Percentiles rank a stretch among this genome's conserved stretches.
These are phyloP conservation scores for Cryptococcus depauperatus DNA, from an alignment of 1,284 basidiomycete species.

Conservation along the genomic window DNA sequence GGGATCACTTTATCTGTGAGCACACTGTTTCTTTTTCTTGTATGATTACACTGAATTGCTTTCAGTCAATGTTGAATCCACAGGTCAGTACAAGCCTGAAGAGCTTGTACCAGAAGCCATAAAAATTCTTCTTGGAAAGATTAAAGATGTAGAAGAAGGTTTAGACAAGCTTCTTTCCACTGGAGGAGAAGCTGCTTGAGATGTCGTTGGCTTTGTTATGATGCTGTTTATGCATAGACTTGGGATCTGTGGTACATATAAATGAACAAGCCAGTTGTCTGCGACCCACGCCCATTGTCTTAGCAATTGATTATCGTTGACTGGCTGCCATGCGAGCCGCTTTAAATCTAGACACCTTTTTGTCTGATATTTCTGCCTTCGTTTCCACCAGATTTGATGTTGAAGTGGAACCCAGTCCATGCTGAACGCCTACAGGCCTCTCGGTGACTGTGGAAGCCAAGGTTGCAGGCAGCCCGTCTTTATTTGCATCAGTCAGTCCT, in stretches of 20 bases:
- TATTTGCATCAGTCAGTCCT: conserved; percentile 2
- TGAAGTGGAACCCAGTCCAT: no score
- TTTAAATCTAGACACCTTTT: conserved; percentile 41
- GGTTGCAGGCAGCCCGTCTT: no score
- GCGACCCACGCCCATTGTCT: no score
- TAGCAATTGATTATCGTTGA: no score
- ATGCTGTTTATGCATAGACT: conserved; percentile 6
- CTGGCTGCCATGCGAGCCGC: conserved; percentile 25
- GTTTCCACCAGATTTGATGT: conserved; percentile 1
- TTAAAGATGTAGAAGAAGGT: conserved; percentile 47
- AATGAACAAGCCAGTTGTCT: no score
- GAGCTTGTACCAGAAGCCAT: conserved; percentile 76
- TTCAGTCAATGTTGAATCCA: conserved; percentile 80
- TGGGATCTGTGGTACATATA: no score
- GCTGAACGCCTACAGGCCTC: no score
- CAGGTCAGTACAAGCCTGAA: conserved; percentile 78
- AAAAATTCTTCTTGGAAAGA: conserved; percentile 73
- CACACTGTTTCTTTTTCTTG: background rate
- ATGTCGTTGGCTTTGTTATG: background rate
- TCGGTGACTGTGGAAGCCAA: no score
- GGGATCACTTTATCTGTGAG: conserved; percentile 90
- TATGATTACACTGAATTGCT: background rate
- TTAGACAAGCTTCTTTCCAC: conserved; percentile 37
- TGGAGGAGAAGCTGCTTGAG: conserved; percentile 14
- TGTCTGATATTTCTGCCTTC: conserved; percentile 5